Evolutionary conservation across 495 filamentous ascomycete species (phyloP).

Genomic region (Geoglossum glabrum): DNA sequence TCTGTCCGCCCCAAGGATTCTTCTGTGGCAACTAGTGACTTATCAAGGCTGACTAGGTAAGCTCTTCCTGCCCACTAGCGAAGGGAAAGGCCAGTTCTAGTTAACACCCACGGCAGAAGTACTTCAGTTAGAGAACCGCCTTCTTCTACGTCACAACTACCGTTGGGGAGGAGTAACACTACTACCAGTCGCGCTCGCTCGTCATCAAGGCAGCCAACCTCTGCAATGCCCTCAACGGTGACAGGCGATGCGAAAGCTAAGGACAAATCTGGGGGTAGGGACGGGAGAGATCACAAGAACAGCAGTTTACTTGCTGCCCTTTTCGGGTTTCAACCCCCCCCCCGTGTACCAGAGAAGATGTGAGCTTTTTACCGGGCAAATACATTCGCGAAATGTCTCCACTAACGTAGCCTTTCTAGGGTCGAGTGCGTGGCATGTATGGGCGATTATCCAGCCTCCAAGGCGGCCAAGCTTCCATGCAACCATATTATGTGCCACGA

Average conservation of each 20-base stretch:
- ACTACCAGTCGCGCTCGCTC: neutral
- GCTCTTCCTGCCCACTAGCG: neutral
- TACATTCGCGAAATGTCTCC: neutral
- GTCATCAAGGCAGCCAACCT: neutral
- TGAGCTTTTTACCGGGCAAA: neutral
- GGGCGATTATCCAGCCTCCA: constrained; percentile 35
- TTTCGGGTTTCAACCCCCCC: neutral
- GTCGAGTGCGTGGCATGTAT: constrained; percentile 50
- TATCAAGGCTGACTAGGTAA: neutral
- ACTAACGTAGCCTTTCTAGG: constrained; percentile 17
- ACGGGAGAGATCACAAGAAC: neutral
- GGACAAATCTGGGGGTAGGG: neutral
- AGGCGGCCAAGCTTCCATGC: constrained; percentile 50
- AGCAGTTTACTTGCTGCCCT: neutral
- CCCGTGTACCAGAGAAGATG: constrained; percentile 1
- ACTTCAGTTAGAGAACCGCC: neutral
- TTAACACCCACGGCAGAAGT: neutral
- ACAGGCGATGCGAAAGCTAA: neutral
- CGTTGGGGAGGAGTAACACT: neutral
- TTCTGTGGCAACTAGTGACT: neutral
- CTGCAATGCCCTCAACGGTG: neutral
- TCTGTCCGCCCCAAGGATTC: neutral
- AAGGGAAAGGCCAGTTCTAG: neutral
- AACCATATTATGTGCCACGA: constrained; percentile 57
- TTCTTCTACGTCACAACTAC: neutral